A percentile compares a stretch with the other conserved stretches of the same genome.
Evolutionary conservation across 108 stramenopile species (phyloP).

Genomic region (Skeletonema potamos): DNA sequence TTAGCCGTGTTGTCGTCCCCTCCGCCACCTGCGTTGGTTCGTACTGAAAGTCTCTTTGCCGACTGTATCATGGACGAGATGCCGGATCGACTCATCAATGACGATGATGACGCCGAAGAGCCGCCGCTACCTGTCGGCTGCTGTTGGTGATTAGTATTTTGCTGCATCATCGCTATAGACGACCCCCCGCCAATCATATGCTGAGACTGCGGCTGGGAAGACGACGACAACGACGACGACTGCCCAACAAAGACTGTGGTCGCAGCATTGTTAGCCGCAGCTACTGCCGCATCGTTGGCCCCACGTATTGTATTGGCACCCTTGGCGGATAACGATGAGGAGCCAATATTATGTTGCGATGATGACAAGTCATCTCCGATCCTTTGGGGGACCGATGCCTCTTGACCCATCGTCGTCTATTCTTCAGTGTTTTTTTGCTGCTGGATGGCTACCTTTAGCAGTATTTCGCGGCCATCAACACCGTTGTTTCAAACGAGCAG

Average conservation of each 20-base stretch:
- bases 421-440: no score
- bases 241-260: background rate
- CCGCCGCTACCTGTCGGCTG: slow-evolving; percentile 18
- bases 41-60: background rate
- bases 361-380: background rate
- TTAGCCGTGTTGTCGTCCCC: background rate
- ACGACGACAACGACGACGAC: background rate
- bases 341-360: background rate
- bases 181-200: no score
- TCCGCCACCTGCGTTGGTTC: background rate
- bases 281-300: slow-evolving; percentile 3
- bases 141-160: slow-evolving; percentile 1
- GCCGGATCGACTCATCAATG: slow-evolving; percentile 34
- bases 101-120: slow-evolving; percentile 2
- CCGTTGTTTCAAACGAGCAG: no score
- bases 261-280: background rate
- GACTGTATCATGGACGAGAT: slow-evolving; percentile 41
- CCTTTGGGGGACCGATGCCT: slow-evolving; percentile 29
- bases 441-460: no score
- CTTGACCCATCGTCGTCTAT: slow-evolving; percentile 40
- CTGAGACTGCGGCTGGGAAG: slow-evolving; percentile 5
- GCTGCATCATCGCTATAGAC: no score
- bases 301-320: background rate
- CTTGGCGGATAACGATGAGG: background rate
- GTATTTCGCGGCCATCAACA: no score